These are phyloP conservation scores for Grammothele lineata DNA, from an alignment of 768 basidiomycete genomes.

Conservation along the genomic window DNA sequence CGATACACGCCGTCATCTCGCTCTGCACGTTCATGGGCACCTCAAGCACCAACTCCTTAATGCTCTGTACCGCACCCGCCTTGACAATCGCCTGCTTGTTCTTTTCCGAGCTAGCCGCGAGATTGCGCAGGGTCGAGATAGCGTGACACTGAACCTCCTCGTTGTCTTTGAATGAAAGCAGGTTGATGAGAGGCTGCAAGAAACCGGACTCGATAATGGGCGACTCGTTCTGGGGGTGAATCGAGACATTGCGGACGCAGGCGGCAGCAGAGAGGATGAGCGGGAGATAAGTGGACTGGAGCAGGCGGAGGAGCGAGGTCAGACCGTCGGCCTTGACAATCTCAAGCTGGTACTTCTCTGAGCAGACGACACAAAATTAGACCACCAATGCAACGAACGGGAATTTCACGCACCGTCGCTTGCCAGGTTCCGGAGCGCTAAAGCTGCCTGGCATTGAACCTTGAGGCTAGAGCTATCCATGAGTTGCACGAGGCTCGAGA, in stretches of 20 bases:
- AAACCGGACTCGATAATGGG: conserved; percentile 99
- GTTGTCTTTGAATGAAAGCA: conserved; percentile 97
- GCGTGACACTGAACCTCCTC: conserved; percentile 99
- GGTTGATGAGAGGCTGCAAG: conserved; percentile 90
- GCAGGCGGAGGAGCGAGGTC: conserved; percentile 84
- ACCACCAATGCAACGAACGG: too few species aligned
- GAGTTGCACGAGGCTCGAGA: conserved; percentile 85
- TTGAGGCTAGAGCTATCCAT: conserved; percentile 98
- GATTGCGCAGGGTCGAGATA: conserved; percentile 93
- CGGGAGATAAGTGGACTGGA: conserved; percentile 95
- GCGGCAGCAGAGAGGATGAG: conserved; percentile 97
- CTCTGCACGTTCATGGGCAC: conserved; percentile 97
- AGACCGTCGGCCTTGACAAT: conserved; percentile 96
- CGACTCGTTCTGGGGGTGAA: conserved; percentile 97
- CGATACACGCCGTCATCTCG: conserved; percentile 99
- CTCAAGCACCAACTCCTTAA: conserved; percentile 92
- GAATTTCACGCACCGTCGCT: conserved; percentile 73
- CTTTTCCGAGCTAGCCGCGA: conserved; percentile 95
- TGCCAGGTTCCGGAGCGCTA: conserved; percentile 93
- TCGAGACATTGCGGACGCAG: conserved; percentile 98
- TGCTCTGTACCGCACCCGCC: conserved; percentile 93
- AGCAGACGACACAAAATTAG: neutral
- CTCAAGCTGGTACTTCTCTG: conserved; percentile 98
- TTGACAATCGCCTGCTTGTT: conserved; percentile 98
- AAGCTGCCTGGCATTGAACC: conserved; percentile 96